phyloP scores from a whole-genome alignment of 2,329 filamentous ascomycete species.

The Lasiodiplodia gonubiensis region DNA sequence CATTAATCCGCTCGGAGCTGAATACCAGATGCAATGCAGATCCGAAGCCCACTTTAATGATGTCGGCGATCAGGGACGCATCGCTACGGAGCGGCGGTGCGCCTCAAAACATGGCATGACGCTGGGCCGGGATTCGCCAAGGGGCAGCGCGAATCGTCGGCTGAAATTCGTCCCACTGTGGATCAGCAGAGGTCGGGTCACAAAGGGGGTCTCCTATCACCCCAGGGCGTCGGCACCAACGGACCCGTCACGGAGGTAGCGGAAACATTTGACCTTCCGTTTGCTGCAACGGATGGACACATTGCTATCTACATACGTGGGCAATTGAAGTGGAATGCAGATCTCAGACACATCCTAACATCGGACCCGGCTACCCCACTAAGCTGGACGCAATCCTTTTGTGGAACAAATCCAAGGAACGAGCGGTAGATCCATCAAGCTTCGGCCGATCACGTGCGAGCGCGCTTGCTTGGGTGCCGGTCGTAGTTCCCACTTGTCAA shows the following conservation, averaged over 20 bases:
- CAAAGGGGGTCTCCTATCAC: conserved; percentile 22
- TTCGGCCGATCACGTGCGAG: conserved; percentile 14
- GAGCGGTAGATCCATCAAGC: neutral
- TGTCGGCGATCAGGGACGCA: conserved; percentile 23
- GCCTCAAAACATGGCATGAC: conserved; percentile 23
- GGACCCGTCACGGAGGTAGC: neutral
- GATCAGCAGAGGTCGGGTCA: conserved; percentile 19
- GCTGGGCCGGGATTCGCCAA: conserved; percentile 15
- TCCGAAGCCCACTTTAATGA: conserved; percentile 25
- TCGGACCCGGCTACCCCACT: neutral
- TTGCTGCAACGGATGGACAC: neutral
- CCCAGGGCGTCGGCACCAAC: neutral
- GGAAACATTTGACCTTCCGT: neutral
- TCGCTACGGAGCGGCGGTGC: conserved; percentile 14
- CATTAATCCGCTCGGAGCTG: neutral
- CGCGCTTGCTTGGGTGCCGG: neutral
- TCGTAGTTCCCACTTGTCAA: too few relatives aligned
- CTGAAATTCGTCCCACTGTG: neutral
- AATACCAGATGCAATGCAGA: conserved; percentile 17
- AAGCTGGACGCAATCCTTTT: neutral
- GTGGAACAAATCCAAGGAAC: neutral
- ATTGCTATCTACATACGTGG: neutral
- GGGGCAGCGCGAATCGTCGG: conserved; percentile 12
- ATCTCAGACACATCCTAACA: neutral
- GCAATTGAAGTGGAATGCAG: neutral